phyloP scores from a whole-genome alignment of 1,284 basidiomycete genomes.

The Agaricales sp. region DNA sequence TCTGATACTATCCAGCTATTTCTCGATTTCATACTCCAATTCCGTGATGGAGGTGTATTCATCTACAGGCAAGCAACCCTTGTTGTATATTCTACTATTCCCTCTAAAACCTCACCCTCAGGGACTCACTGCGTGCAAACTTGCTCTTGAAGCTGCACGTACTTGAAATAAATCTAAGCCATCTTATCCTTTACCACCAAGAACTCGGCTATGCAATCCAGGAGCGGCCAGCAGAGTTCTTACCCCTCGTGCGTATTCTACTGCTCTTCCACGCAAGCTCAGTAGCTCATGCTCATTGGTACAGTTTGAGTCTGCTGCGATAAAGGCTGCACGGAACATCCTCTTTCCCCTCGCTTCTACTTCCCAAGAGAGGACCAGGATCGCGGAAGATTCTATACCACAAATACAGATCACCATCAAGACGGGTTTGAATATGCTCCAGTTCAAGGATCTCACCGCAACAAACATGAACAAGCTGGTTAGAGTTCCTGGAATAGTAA shows the following conservation, averaged over 20 bases:
- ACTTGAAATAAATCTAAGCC: slow-evolving; percentile 87
- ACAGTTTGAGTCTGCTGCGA: slow-evolving; percentile 85
- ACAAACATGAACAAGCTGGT: slow-evolving; percentile 94
- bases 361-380: slow-evolving; percentile 41
- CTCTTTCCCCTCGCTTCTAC: slow-evolving; percentile 60
- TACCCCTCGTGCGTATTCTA: slow-evolving; percentile 64
- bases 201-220: slow-evolving; percentile 89
- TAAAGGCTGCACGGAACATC: slow-evolving; percentile 72
- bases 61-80: slow-evolving; percentile 56
- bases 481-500: slow-evolving; percentile 95
- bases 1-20: slow-evolving; percentile 76
- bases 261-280: too few relatives aligned
- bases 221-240: slow-evolving; percentile 80
- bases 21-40: slow-evolving; percentile 78
- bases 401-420: slow-evolving; percentile 86
- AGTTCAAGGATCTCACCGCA: slow-evolving; percentile 90
- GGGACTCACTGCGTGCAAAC: slow-evolving; percentile 87
- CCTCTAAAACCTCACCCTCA: slow-evolving; percentile 21
- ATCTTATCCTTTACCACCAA: slow-evolving; percentile 88
- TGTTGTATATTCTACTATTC: slow-evolving; percentile 3
- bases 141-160: slow-evolving; percentile 86
- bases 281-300: neutral
- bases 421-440: slow-evolving; percentile 85
- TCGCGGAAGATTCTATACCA: slow-evolving; percentile 60
- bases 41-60: slow-evolving; percentile 82